Evolutionary conservation across 495 filamentous ascomycete species (phyloP), one percentile per base, ranked within the genome.

Genomic region (Talaromyces thailandensis): DNA sequence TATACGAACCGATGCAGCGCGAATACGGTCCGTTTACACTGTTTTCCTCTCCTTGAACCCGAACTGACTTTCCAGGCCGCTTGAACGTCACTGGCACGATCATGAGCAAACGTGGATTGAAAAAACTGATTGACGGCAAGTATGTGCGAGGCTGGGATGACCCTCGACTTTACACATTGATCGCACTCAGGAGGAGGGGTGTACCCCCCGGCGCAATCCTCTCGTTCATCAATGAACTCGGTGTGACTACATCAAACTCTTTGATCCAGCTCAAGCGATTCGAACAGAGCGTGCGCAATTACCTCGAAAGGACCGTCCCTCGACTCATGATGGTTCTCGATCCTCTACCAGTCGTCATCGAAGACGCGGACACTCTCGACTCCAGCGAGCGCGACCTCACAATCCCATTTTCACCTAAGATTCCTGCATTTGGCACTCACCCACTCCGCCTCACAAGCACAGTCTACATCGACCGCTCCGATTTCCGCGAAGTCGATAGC

Each of bases 391-490:
- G 87, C 3, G 82, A 87, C 18, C 64, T 93, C 51, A 81, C 81
- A 1, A 70, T 89, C 6, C 89, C 91, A 0, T 93, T 93, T 70
- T 86, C 87, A 18, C 82, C 86, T 4, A 94, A 92, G 73, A 85
- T 90, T 62, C 77, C 86, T 3, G 78, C 78, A 29, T 79, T 86
- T 70, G 86, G 86, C n/a, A 70, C 51, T 62, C 74, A 75, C 18
- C 43, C 56, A 2, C 28, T 62, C 37, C 32, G 32, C 0, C 32
- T 96, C 70, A 92, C 90, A n/a, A 86, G 86, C 71, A 89, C 79
- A 8, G 82, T 97, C 16, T 96, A 94, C 77, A 97, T 98, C 56
- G 94, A 98, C 69, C 87, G 91, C 53, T 86, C 82, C 37, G 94
- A 98, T 71, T 98, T 97, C 80, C 84, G 94, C 35, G 89, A 95